Evolutionary conservation across 1,284 basidiomycete species (phyloP), one percentile per base, ranked within the genome.

Genomic region (Papiliotrema terrestris): DNA sequence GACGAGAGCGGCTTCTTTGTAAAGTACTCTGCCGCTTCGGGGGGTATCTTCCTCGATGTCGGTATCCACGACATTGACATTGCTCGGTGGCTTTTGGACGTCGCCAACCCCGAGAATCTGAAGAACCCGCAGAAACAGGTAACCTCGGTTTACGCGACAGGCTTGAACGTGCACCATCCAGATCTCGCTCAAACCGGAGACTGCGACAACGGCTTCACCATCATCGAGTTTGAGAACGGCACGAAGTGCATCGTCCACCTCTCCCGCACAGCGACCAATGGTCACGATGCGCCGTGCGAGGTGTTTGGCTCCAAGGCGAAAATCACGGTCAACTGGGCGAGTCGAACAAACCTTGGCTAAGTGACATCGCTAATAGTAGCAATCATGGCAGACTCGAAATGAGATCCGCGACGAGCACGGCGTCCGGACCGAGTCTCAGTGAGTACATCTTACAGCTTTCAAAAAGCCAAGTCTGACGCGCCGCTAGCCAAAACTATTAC

Each of bases 1-100:
- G 66, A 73, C 51, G 20, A 9, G 13, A 11, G 9, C 45, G 68
- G 68, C 44, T 72, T 71, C 62, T 71, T 71, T 39, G 61, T 69
- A 23, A 49, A 55, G 20, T 72, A 64, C 55, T 61, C 65, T 17
- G 48, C 54, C 11, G 55, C 58, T 1, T 62, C 59, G 0, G 71
- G 71, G 4, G 68, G 68, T 6, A 71, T 73, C 43, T 65, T 60
- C 29, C 56, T 68, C 22, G 71, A 73, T 37, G 64, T 60, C 52
- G 69, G 66, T 2, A 66, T 73, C 37, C 69, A 73, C 61, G 71
- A 73, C 51, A 66, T 68, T 37, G 69, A 71, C 49, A 39, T 61
- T 14, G 52, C 58, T 17, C 55, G 67, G 29, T 66, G 62, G 62
- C 50, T 65, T 3, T 62, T 61, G 25, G 55, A 59, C 49, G 56